Percentiles rank a stretch among this genome's conserved stretches.
These are phyloP conservation scores for Nakazawaea wickerhamii DNA, from an alignment of 805 yeast species.

Conservation along the genomic window DNA sequence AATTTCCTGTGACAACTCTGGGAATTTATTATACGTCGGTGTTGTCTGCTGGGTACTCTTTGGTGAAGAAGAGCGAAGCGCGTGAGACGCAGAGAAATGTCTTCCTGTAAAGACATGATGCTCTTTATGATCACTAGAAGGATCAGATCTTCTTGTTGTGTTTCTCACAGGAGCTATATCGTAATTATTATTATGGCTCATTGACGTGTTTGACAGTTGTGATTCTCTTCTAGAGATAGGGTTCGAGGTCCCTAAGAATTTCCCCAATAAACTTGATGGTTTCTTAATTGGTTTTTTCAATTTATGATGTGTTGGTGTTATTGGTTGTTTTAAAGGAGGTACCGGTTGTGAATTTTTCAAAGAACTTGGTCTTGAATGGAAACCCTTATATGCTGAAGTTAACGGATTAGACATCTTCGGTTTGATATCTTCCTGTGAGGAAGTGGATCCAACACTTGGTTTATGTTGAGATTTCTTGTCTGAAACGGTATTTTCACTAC, in stretches of 20 bases:
- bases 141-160: constrained; percentile 6
- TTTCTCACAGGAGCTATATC: neutral
- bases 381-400: constrained; percentile 31
- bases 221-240: constrained; percentile 9
- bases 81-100: constrained; percentile 8
- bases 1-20: constrained; percentile 8
- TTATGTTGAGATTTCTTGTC: neutral
- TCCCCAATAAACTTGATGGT: constrained; percentile 28
- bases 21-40: constrained; percentile 2
- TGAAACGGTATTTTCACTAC: neutral
- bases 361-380: constrained; percentile 30
- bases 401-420: constrained; percentile 6
- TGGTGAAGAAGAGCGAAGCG: constrained; percentile 1
- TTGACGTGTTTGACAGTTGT: neutral
- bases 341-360: constrained; percentile 22
- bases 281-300: constrained; percentile 20
- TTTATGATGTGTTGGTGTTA: constrained; percentile 40
- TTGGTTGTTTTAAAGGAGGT: constrained; percentile 45
- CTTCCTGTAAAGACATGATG: constrained; percentile 9
- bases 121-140: constrained; percentile 3
- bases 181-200: neutral
- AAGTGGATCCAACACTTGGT: neutral
- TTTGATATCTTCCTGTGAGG: constrained; percentile 1
- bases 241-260: constrained; percentile 3
- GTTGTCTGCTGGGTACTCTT: neutral